Evolutionary conservation across 352 stramenopile species (phyloP).

Genomic region (Globisporangium apiculatum): DNA sequence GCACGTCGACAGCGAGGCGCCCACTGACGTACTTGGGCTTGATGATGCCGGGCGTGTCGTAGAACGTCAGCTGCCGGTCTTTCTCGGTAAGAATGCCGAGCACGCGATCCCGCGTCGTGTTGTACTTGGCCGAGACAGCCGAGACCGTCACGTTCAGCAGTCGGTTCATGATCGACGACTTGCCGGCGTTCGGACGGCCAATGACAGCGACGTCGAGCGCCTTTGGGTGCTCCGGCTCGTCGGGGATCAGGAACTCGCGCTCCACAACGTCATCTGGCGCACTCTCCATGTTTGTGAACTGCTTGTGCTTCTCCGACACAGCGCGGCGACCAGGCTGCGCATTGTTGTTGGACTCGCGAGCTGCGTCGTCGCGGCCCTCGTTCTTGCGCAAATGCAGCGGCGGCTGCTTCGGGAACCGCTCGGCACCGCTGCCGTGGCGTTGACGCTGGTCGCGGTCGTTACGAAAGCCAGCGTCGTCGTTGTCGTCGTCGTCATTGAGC

Average conservation of each 20-base stretch:
- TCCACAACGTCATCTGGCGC: constrained; percentile 61
- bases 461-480: constrained; percentile 14
- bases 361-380: constrained; percentile 13
- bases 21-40: constrained; percentile 57
- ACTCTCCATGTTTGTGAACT: constrained; percentile 57
- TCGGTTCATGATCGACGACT: constrained; percentile 82
- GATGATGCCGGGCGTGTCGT: constrained; percentile 82
- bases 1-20: not conserved
- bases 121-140: constrained; percentile 85
- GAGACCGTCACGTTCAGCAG: constrained; percentile 78
- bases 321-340: constrained; percentile 25
- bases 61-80: constrained; percentile 75
- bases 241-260: constrained; percentile 64
- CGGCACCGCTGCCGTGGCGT: not conserved
- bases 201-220: constrained; percentile 78
- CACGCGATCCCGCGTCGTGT: constrained; percentile 75
- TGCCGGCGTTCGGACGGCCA: constrained; percentile 80
- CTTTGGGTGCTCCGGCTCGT: constrained; percentile 57
- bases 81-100: constrained; percentile 74
- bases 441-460: constrained; percentile 7
- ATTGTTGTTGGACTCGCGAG: constrained; percentile 12
- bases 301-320: constrained; percentile 49
- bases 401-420: constrained; percentile 6
- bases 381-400: constrained; percentile 17
- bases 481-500: constrained; percentile 37